Base-by-base conservation (phyloP, 768 basidiomycete species). In the Collybiopsis luxurians region DNA sequence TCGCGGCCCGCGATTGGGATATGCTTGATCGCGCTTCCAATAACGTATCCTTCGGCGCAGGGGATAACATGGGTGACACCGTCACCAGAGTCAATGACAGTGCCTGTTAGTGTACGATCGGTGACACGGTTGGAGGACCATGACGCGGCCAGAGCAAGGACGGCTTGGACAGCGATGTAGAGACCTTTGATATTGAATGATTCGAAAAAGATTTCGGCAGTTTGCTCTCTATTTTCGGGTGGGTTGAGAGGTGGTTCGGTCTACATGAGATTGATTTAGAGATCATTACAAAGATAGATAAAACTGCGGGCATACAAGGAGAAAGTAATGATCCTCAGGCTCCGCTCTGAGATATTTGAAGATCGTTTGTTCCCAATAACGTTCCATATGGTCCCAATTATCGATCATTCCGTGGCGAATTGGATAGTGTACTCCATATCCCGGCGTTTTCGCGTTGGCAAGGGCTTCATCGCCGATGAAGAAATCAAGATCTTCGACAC, bases 161-260 rank as follows among this genome's bases (percentile, higher is more conserved):
- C 97, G 34, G 97, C 97, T 70, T 98, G 97, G 0, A 99, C 97
- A 51, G 95, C 97, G 65, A 99, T 98, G 73, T 98, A 98, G 43
- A 98, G 81, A 21, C 96, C 96, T 69, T 95, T 91, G 76, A 98
- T 95, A 74, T 98, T 98, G 86, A 99, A 99, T 0, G 94, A 96
- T 75, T 99, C 97, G 72, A 98, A 99, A 83, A 99, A 98, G 76
- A 98, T 98, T 70, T 98, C 96, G 19, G 97, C 97, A 0, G 96
- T 98, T 71, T 96, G 96, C 73, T 99, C 97, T 65, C 97, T 82
- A 77, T 98, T 99, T 77, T 99, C 97, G 1, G 97, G 97, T 0
- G 96, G 85, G 69, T 99, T 98, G 56, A 99, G 85, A 23, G 97
- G 96, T 3, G 97, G 97, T 68, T 99, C 97, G n/a, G 97, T 99